Base-by-base conservation (phyloP, 176 grass and related monocot genomes). In the Leersia perrieri region DNA sequence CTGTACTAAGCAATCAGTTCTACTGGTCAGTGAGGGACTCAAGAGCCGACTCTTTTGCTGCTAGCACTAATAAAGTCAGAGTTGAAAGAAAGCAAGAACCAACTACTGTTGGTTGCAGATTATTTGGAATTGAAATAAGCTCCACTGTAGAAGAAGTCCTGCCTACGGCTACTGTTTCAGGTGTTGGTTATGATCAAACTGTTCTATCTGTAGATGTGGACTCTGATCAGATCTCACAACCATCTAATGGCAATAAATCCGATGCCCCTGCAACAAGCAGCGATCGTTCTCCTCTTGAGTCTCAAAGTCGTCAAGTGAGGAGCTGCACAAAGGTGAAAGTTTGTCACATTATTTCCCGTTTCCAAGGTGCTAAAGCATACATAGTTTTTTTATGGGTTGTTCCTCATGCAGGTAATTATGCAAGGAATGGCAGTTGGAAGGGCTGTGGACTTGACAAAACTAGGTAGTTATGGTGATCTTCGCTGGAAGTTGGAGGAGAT, bases 371-470 rank as follows among this genome's bases (percentile, higher is more conserved):
- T 63, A 30, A 51, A 78, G 22, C 27, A 66, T 74, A 23, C 11
- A 26, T 34, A 30, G 13, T 72, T 84, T 40, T 39, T 47, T 73
- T 68, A 72, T n/a, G n/a, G n/a, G n/a, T 35, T 88, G 76, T 82
- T 84, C 58, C 40, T 82, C 62, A 8, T 55, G 20, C 77, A 98
- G 95, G 90, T 98, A 51, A 91, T 94, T 79, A 92, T 98, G 95
- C 90, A 93, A 62, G 95, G 95, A 75, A 93, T 93, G 78, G 95
- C 95, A 1, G 92, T 98, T 75, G 92, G 95, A 72, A 87, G 95
- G 73, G 95, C 95, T 49, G 88, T 98, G 32, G 92, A 98, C 77
- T 86, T 98, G 40, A 95, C 86, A 60, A 98, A 89, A 76, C 86
- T 95, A 55, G 33, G 68, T 78, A 83, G 84, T 44, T 98, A 98